phyloP scores from a whole-genome alignment of 768 basidiomycete genomes.

The Auriscalpium orientale region DNA sequence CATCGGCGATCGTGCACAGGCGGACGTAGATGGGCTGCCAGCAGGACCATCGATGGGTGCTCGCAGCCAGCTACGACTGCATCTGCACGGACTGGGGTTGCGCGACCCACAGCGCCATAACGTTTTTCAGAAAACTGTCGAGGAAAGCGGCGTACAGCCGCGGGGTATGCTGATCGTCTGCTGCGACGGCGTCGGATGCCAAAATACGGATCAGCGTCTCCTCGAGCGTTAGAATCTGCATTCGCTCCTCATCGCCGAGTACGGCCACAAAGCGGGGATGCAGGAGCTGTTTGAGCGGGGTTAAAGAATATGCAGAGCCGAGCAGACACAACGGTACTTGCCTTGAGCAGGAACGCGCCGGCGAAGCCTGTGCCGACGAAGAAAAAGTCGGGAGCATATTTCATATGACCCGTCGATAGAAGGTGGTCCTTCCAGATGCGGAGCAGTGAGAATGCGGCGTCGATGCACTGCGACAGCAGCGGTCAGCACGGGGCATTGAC shows the following conservation, averaged over 20 bases:
- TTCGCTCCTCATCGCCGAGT: constrained; percentile 1
- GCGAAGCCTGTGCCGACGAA: constrained; percentile 14
- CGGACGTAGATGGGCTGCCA: not conserved
- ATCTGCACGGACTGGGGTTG: no score
- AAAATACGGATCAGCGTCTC: not conserved
- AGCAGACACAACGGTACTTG: not conserved
- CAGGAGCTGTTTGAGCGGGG: constrained; percentile 4
- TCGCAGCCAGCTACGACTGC: no score
- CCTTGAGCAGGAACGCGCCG: constrained; percentile 13
- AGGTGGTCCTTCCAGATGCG: constrained; percentile 7
- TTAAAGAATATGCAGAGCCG: constrained; percentile 4
- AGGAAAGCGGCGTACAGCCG: constrained; percentile 10
- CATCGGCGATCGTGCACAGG: not conserved
- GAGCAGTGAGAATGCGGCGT: constrained; percentile 8
- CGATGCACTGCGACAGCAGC: constrained; percentile 6
- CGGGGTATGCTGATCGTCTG: constrained; percentile 7
- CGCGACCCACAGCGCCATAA: not conserved
- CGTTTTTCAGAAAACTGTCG: constrained; percentile 3
- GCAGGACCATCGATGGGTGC: no score
- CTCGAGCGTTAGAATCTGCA: not conserved
- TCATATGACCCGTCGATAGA: constrained; percentile 5
- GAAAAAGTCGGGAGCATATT: constrained; percentile 15
- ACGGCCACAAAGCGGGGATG: constrained; percentile 7
- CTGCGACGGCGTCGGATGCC: not conserved
- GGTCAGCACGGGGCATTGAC: not conserved